Conservation (phyloP, 2,329 filamentous ascomycete species). For the Penicillium polonicum region DNA sequence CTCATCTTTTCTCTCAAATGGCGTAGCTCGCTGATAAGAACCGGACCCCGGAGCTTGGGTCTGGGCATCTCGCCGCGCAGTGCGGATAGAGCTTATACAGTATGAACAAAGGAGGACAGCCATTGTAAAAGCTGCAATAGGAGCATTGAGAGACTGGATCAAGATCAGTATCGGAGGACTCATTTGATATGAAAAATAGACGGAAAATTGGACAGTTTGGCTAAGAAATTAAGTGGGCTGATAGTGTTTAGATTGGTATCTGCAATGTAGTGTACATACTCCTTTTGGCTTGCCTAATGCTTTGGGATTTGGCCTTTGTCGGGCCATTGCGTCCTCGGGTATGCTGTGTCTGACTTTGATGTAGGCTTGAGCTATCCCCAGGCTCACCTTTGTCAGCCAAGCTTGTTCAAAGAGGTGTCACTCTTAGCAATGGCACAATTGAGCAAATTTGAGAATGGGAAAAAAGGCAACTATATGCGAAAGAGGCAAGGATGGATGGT, state of each 20-base stretch:
- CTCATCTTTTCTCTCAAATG: conserved; percentile 32
- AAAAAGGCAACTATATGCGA: not conserved
- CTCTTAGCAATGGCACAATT: not conserved
- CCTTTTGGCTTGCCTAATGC: conserved; percentile 21
- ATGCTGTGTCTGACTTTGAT: not conserved
- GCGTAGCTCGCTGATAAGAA: conserved; percentile 45
- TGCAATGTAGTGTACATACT: conserved; percentile 10
- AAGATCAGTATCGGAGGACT: not conserved
- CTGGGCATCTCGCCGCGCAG: conserved; percentile 65
- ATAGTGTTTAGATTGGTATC: not conserved
- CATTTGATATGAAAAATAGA: not conserved
- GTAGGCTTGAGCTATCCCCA: not conserved
- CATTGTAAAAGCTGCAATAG: conserved; percentile 64
- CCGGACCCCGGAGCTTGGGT: conserved; percentile 44
- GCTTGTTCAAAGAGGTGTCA: not conserved
- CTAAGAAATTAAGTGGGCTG: not conserved
- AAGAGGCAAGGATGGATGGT: not conserved
- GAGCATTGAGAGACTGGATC: conserved; percentile 54
- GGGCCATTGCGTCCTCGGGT: conserved; percentile 11
- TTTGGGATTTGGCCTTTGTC: conserved; percentile 14
- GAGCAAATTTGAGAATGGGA: too few relatives aligned
- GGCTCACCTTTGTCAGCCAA: not conserved
- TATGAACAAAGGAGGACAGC: conserved; percentile 61
- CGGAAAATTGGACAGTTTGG: not conserved
- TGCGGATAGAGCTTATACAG: conserved; percentile 62